These are phyloP conservation scores for Candida sanyaensis DNA, from an alignment of 1,139 yeast species.

Conservation along the genomic window DNA sequence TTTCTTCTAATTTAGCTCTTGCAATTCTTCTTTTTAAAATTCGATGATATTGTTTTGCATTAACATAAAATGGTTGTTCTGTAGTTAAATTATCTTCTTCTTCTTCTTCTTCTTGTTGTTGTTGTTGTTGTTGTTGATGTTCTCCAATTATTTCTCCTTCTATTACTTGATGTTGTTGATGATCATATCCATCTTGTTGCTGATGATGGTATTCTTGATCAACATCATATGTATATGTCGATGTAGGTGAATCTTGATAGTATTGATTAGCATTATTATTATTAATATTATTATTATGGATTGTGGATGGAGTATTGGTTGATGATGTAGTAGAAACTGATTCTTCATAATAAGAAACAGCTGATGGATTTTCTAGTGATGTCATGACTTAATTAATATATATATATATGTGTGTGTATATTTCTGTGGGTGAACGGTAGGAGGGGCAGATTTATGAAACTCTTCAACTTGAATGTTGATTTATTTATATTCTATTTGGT, in stretches of 20 bases:
- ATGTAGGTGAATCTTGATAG: slow-evolving; percentile 29
- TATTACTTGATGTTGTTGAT: slow-evolving; percentile 8
- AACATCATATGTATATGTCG: slow-evolving; percentile 4
- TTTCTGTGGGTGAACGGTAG: too few species aligned
- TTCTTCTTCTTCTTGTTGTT: not conserved
- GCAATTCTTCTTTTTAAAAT: slow-evolving; percentile 92
- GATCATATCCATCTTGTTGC: slow-evolving; percentile 9
- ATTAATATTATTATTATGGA: not conserved
- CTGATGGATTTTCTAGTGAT: slow-evolving; percentile 3
- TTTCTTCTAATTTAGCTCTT: slow-evolving; percentile 89
- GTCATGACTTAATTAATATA: not conserved
- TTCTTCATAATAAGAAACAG: slow-evolving; percentile 19
- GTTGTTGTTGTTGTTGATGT: too few species aligned
- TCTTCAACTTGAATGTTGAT: too few species aligned
- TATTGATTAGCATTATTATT: slow-evolving; percentile 15
- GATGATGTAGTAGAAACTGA: slow-evolving; percentile 24
- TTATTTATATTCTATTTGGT: not conserved
- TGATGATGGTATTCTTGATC: slow-evolving; percentile 2
- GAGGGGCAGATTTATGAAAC: too few species aligned
- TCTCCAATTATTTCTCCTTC: not conserved
- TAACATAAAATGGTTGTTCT: slow-evolving; percentile 95
- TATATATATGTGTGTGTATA: not conserved
- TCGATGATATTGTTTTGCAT: slow-evolving; percentile 96
- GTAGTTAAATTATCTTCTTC: slow-evolving; percentile 13
- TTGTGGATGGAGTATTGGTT: slow-evolving; percentile 3